Percentiles rank a stretch among this genome's conserved stretches.
These are phyloP conservation scores for Malus sylvestris DNA, from an alignment of 306 rosid genomes.

Conservation along the genomic window DNA sequence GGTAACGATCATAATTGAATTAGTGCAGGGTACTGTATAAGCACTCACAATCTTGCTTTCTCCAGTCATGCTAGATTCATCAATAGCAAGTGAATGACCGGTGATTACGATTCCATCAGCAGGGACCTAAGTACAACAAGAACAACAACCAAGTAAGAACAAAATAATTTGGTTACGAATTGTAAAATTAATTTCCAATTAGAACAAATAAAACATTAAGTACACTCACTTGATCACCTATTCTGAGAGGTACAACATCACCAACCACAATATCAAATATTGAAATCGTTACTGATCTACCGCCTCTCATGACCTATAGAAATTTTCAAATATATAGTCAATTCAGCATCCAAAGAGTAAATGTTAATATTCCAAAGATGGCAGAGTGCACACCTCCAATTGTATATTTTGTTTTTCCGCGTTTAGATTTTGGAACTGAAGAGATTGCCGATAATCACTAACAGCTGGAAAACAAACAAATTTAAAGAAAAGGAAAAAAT, in stretches of 20 bases:
- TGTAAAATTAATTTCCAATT: background rate
- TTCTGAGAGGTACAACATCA: constrained; percentile 86
- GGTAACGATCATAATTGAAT: constrained; percentile 10
- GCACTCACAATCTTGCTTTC: constrained; percentile 92
- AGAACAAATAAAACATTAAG: constrained; percentile 22
- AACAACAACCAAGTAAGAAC: background rate
- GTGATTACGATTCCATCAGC: constrained; percentile 85
- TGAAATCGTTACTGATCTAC: constrained; percentile 63
- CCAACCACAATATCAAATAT: constrained; percentile 96
- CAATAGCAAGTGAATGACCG: constrained; percentile 86
- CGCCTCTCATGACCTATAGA: constrained; percentile 79
- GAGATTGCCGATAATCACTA: constrained; percentile 92
- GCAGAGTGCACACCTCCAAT: constrained; percentile 62
- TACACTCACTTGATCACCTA: constrained; percentile 81
- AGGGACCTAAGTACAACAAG: constrained; percentile 52
- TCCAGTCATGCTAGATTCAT: constrained; percentile 99
- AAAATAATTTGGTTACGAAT: constrained; percentile 1
- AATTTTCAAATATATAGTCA: constrained; percentile 20
- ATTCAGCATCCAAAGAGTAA: constrained; percentile 15
- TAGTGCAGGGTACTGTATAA: constrained; percentile 7
- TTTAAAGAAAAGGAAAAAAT: background rate
- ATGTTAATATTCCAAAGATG: background rate
- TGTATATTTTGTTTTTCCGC: constrained; percentile 85
- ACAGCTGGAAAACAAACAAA: constrained; percentile 45
- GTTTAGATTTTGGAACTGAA: constrained; percentile 86